phyloP scores from a whole-genome alignment of 2,329 filamentous ascomycete genomes.

The Torrubiella hemipterigena region DNA sequence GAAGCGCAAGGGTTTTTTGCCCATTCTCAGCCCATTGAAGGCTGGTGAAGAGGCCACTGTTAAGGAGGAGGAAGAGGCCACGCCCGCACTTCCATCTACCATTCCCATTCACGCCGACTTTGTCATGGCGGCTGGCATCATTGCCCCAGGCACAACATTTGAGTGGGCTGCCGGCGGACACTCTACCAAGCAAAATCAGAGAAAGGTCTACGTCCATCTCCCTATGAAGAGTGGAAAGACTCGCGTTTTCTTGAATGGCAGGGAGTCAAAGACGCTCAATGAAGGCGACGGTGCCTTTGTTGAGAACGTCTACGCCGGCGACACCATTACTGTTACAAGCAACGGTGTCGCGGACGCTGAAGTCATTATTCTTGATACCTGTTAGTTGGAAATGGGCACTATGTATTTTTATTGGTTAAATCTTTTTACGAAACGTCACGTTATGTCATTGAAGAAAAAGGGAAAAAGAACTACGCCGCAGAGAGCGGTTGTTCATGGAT shows the following conservation, averaged over 20 bases:
- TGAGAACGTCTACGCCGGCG: conserved; percentile 49
- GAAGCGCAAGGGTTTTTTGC: conserved; percentile 59
- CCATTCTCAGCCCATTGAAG: conserved; percentile 65
- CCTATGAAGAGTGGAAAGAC: conserved; percentile 69
- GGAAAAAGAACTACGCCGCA: too few species aligned
- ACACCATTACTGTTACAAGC: conserved; percentile 53
- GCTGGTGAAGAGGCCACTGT: conserved; percentile 49
- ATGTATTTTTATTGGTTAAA: too few species aligned
- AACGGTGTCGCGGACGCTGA: conserved; percentile 58
- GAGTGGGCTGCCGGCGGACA: conserved; percentile 59
- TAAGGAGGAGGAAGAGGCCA: conserved; percentile 51
- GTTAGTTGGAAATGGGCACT: too few species aligned
- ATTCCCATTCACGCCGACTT: conserved; percentile 81
- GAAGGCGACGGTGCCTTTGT: conserved; percentile 80
- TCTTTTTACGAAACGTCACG: too few species aligned
- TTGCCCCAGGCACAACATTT: conserved; percentile 53
- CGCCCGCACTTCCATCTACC: conserved; percentile 48
- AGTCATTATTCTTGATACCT: conserved; percentile 55
- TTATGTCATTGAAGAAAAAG: too few species aligned
- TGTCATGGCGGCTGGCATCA: conserved; percentile 67
- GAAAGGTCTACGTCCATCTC: conserved; percentile 71
- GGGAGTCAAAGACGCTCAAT: conserved; percentile 49
- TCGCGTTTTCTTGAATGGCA: conserved; percentile 55
- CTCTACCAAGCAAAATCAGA: conserved; percentile 36
- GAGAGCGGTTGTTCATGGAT: too few species aligned